Base-by-base conservation (phyloP, 192 early-diverging fungal species). In the Podila minutissima region DNA sequence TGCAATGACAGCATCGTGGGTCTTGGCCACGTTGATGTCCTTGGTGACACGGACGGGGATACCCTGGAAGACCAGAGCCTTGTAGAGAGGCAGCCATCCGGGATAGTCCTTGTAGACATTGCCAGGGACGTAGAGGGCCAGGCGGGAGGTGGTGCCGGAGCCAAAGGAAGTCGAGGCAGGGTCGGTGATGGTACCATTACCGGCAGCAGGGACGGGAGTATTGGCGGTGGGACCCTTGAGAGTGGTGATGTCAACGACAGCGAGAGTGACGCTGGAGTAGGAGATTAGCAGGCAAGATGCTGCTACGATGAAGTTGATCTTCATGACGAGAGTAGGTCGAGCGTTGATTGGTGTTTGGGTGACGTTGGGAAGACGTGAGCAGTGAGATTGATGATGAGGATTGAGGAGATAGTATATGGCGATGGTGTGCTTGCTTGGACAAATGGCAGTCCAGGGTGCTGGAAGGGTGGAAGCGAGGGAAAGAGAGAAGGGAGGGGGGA, bases 11-110 rank as follows among this genome's bases (percentile, higher is more conserved):
- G 64, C 58, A 48, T 22, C 2, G 17, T 64, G 48, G 22, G 31
- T 64, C n/a, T 57, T 72, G 19, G 71, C 71, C n/a, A 65, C 71
- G 29, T 33, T 51, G 22, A 64, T 64, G 62, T 72, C 60, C 53
- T 63, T 72, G 13, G 71, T 72, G 26, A 72, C 71, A 11, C 28
- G 24, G 31, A 55, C 51, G 20, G 64, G 64, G 31, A 66, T 66
- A 19, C 64, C 64, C 6, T 57, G 62, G 62, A 72, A 65, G 62
- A 72, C 71, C 22, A 72, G 71, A 9, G 62, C 64, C 61, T 72
- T 72, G 61, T 72, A 72, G 41, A 64, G 37, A 4, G 71, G 53
- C 12, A 72, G 49, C 71, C 71, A 72, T 17, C 62, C 71, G 24
- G 71, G 71, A 5, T 72, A 65, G 48, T 63, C 64, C 9, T 38